These are phyloP conservation scores for Talaromyces nanjingensis DNA, from an alignment of 495 filamentous ascomycete species.

Conservation along the genomic window DNA sequence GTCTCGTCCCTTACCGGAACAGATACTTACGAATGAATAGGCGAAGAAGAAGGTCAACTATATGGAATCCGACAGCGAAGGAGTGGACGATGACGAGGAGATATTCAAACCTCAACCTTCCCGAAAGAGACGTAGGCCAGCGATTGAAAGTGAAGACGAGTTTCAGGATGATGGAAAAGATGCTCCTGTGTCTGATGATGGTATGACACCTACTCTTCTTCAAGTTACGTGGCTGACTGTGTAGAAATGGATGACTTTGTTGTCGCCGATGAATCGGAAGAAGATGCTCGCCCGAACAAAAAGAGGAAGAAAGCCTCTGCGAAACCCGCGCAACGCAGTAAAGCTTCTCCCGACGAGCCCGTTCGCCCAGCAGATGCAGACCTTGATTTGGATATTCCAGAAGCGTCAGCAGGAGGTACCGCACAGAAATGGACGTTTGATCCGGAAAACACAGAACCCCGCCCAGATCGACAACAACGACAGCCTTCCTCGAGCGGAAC, in stretches of 20 bases:
- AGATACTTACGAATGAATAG: slow-evolving; percentile 21
- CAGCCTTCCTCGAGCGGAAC: slow-evolving; percentile 36
- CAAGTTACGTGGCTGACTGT: slow-evolving; percentile 15
- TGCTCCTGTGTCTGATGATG: slow-evolving; percentile 49
- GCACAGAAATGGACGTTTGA: slow-evolving; percentile 83
- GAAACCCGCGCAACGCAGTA: slow-evolving; percentile 43
- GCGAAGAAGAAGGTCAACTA: slow-evolving; percentile 42
- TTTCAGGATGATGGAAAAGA: slow-evolving; percentile 52
- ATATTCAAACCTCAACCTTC: slow-evolving; percentile 36
- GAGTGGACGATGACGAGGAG: slow-evolving; percentile 48
- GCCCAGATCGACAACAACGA: slow-evolving; percentile 43
- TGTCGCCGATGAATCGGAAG: slow-evolving; percentile 72
- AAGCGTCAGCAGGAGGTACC: slow-evolving; percentile 57
- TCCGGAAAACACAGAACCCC: slow-evolving; percentile 60
- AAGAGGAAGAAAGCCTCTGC: slow-evolving; percentile 63
- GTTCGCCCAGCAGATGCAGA: slow-evolving; percentile 43
- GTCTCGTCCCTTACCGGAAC: neutral
- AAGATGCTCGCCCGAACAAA: slow-evolving; percentile 57
- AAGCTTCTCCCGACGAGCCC: slow-evolving; percentile 42
- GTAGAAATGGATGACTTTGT: slow-evolving; percentile 79
- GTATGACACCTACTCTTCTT: slow-evolving; percentile 35
- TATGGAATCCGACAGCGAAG: slow-evolving; percentile 44
- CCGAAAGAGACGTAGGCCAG: slow-evolving; percentile 45
- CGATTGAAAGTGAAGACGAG: slow-evolving; percentile 58
- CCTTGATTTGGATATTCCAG: slow-evolving; percentile 37